A percentile compares a stretch with the other conserved stretches of the same genome.
phyloP scores from a whole-genome alignment of 805 yeast genomes.

The Zygosaccharomyces rouxii region DNA sequence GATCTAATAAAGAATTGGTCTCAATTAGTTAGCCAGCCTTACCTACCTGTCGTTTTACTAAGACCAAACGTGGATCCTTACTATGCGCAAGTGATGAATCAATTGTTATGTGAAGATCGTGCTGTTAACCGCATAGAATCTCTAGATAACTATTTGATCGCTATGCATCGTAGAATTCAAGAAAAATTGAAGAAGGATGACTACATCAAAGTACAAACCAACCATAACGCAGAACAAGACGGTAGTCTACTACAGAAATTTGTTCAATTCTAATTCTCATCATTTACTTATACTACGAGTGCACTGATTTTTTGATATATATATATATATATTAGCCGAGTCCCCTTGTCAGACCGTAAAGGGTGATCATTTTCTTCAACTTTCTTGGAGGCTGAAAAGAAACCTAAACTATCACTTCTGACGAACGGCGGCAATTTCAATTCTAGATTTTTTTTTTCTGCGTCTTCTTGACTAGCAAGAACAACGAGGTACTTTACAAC shows the following conservation, averaged over 20 bases:
- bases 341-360: background rate
- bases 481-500: background rate
- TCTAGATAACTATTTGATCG: constrained; percentile 62
- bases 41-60: constrained; percentile 27
- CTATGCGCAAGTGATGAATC: constrained; percentile 39
- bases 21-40: constrained; percentile 20
- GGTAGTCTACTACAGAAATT: constrained; percentile 31
- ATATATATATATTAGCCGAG: background rate
- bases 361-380: background rate
- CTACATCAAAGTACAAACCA: constrained; percentile 23
- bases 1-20: constrained; percentile 52
- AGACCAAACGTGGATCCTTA: constrained; percentile 34
- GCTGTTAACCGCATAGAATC: constrained; percentile 49
- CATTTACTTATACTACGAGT: background rate
- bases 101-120: constrained; percentile 70
- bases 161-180: constrained; percentile 60
- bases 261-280: constrained; percentile 27
- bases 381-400: background rate
- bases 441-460: background rate
- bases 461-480: background rate
- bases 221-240: constrained; percentile 7
- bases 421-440: constrained; percentile 6
- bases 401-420: background rate
- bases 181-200: constrained; percentile 48
- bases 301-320: no score